Conservation (phyloP, 2,329 filamentous ascomycete species). For the Xylariales sp. region DNA sequence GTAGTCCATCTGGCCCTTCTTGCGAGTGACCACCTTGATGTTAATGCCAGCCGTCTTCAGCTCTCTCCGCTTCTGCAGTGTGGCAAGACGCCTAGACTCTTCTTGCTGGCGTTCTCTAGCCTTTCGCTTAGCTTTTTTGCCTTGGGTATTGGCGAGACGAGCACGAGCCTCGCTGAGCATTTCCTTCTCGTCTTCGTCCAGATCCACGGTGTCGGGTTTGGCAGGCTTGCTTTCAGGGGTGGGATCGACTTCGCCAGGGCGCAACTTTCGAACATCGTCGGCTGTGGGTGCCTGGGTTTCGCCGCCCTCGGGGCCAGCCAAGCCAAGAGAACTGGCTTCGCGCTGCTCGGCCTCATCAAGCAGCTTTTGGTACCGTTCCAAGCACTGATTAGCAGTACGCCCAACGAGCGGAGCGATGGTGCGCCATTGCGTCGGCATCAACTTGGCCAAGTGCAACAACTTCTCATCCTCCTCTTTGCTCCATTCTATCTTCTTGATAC, state of each 20-base stretch:
- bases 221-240: slow-evolving; percentile 96
- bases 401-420: slow-evolving; percentile 97
- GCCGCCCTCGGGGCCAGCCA: slow-evolving; percentile 80
- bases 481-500: slow-evolving; percentile 99
- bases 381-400: slow-evolving; percentile 91
- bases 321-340: slow-evolving; percentile 74
- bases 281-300: slow-evolving; percentile 85
- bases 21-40: slow-evolving; percentile 86
- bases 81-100: slow-evolving; percentile 83
- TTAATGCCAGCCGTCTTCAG: slow-evolving; percentile 98
- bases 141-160: slow-evolving; percentile 93
- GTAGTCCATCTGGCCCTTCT: slow-evolving; percentile 98
- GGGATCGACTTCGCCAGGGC: slow-evolving; percentile 93
- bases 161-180: slow-evolving; percentile 98
- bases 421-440: slow-evolving; percentile 99
- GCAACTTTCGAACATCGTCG: slow-evolving; percentile 83
- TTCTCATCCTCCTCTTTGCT: slow-evolving; percentile 98
- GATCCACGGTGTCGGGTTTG: slow-evolving; percentile 91
- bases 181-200: slow-evolving; percentile 99
- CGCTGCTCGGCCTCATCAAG: slow-evolving; percentile 92
- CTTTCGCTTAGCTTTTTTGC: slow-evolving; percentile 98
- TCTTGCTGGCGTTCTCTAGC: slow-evolving; percentile 93
- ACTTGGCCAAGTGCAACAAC: slow-evolving; percentile 89
- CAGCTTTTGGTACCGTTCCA: slow-evolving; percentile 94
- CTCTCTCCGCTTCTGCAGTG: slow-evolving; percentile 91